These are phyloP conservation scores for Lepidium campestre DNA, from an alignment of 441 rosid species.

Conservation along the genomic window DNA sequence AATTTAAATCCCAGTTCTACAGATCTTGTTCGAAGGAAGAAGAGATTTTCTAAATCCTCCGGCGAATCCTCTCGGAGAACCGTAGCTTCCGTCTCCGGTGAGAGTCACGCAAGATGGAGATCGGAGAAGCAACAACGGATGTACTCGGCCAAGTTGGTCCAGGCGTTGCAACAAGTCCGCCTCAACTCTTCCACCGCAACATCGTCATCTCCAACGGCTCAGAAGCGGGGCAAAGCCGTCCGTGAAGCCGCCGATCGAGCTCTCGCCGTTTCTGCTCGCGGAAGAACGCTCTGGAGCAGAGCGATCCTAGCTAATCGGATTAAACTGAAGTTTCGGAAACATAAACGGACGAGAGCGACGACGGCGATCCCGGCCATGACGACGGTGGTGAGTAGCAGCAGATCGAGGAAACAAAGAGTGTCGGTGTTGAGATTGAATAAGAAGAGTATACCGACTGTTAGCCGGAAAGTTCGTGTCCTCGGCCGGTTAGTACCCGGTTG, in stretches of 20 bases:
- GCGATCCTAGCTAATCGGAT: slow-evolving; percentile 70
- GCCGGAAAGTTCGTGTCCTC: slow-evolving; percentile 68
- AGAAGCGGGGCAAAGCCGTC: slow-evolving; percentile 39
- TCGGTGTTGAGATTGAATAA: slow-evolving; percentile 53
- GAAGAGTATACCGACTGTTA: slow-evolving; percentile 59
- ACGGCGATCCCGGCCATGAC: not conserved
- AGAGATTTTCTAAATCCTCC: slow-evolving; percentile 11
- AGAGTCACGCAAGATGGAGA: slow-evolving; percentile 49
- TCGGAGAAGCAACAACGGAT: slow-evolving; percentile 69
- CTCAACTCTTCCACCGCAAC: slow-evolving; percentile 21
- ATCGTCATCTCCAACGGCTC: slow-evolving; percentile 33
- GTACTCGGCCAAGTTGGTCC: slow-evolving; percentile 72
- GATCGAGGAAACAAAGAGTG: slow-evolving; percentile 57
- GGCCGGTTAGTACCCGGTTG: slow-evolving; percentile 96
- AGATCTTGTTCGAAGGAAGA: slow-evolving; percentile 21
- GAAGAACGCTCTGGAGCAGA: slow-evolving; percentile 86
- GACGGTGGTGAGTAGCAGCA: slow-evolving; percentile 21
- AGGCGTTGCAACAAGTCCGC: slow-evolving; percentile 63
- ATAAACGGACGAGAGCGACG: slow-evolving; percentile 39
- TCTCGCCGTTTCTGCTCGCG: slow-evolving; percentile 78
- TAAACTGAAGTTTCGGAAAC: slow-evolving; percentile 78
- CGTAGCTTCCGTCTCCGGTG: not conserved
- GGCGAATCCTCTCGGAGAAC: not conserved
- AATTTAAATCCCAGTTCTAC: not conserved
- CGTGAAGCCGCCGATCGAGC: slow-evolving; percentile 83